Base-by-base conservation (phyloP, 768 basidiomycete genomes). In the Phanerodontia chrysosporium region DNA sequence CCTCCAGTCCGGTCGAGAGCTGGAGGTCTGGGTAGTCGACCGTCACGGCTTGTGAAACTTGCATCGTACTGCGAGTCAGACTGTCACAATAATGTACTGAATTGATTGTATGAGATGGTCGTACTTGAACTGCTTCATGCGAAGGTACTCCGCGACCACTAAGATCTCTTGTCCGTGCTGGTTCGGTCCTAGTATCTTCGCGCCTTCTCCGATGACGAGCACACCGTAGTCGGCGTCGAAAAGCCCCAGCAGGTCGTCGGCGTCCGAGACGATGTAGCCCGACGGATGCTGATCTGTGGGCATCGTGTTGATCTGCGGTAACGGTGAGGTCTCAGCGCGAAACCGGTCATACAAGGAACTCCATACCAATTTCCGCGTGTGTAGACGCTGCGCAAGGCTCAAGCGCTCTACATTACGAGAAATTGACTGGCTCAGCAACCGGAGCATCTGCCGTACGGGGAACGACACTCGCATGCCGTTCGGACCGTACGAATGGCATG, bases 381-480 rank as follows among this genome's bases (percentile, higher is more conserved):
- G 84, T 39, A 93, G 71, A 2, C 90, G 76, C 59, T 86, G 83
- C 1, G 90, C 87, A 69, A 90, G 92, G 67, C 84, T 86, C 62
- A 93, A 69, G 12, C 90, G 77, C 68, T 92, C 91, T 52, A 92
- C 83, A 66, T 91, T 90, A 51, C 85, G 79, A 30, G 87, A 89
- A 60, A 92, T 87, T 1, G 88, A 83, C 68, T 92, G 89, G 64
- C 86, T 87, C 49, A 92, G 75, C 9, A 92, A 80, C 21, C 88
- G 81, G 49, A 92, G 79, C 80, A 92, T 90, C 69, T 92, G 90
- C 24, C 90, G 81, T 6, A 92, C 85, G 3, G 89, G 88, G 73
- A 92, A 92, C 1, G 90, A 90, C 6, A 92, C 89, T 10, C 92
- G 82, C 84, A 90, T 90, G n/a, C 91, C 90, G 61, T 81, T 78